Conservation (phyloP, 2,329 filamentous ascomycete species). For the Orbilia javanica region DNA sequence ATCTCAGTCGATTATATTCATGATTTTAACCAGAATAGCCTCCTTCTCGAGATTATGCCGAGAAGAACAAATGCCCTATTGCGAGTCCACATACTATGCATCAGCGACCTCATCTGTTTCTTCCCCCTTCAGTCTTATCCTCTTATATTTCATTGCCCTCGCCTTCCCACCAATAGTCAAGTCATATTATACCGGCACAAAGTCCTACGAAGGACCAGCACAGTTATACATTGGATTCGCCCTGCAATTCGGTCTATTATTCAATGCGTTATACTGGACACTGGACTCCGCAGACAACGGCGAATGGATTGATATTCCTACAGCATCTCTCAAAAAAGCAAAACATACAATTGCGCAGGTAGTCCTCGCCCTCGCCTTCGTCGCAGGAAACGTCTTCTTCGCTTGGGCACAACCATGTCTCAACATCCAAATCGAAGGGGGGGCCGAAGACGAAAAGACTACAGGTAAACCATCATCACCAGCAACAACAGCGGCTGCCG, state of each 20-base stretch:
- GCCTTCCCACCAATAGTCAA: conserved; percentile 79
- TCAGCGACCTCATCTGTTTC: conserved; percentile 93
- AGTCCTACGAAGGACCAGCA: conserved; percentile 88
- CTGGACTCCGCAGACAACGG: conserved; percentile 89
- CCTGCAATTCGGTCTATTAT: conserved; percentile 79
- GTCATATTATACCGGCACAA: conserved; percentile 82
- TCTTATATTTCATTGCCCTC: conserved; percentile 81
- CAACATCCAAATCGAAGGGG: conserved; percentile 72
- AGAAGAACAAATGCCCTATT: conserved; percentile 98
- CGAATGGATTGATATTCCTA: conserved; percentile 77
- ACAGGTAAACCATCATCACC: not conserved
- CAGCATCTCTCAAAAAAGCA: conserved; percentile 77
- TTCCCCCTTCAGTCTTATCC: conserved; percentile 85
- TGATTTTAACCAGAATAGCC: conserved; percentile 80
- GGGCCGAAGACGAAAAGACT: conserved; percentile 29
- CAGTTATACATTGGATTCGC: conserved; percentile 85
- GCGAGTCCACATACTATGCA: conserved; percentile 93
- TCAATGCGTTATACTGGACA: conserved; percentile 86
- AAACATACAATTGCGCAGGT: conserved; percentile 84
- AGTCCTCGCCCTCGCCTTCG: conserved; percentile 81
- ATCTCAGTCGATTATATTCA: conserved; percentile 87
- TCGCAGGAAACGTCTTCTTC: conserved; percentile 86
- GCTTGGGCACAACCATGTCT: conserved; percentile 87
- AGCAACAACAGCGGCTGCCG: conserved; percentile 57
- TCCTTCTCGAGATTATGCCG: conserved; percentile 93